Conservation (phyloP, 331 rosid genomes). For the Malus hybrid region DNA sequence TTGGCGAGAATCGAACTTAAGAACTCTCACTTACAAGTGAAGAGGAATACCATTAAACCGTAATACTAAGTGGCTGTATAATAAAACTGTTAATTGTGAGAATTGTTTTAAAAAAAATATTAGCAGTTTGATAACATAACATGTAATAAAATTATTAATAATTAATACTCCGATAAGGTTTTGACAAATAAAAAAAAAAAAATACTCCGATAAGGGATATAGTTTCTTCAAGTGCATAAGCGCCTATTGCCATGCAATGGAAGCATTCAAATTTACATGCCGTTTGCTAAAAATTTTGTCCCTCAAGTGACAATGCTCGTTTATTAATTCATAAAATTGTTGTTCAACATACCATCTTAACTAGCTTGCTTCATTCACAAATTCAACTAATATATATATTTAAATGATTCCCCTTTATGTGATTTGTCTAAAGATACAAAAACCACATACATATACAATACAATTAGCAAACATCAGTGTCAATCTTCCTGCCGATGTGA, state of each 20-base stretch:
- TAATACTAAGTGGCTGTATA: too few species aligned
- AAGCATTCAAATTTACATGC: too few species aligned
- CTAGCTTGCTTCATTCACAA: not conserved
- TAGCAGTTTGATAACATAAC: too few species aligned
- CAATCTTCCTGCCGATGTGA: too few species aligned
- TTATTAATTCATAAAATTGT: too few species aligned
- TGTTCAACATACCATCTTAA: not conserved
- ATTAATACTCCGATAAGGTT: not conserved
- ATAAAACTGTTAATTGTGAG: not conserved
- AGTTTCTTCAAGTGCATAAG: not conserved
- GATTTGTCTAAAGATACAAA: not conserved
- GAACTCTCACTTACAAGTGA: too few species aligned
- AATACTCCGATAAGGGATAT: not conserved
- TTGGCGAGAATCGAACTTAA: too few species aligned
- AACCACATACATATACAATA: not conserved
- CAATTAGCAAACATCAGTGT: too few species aligned
- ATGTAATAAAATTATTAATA: too few species aligned
- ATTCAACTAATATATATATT: not conserved
- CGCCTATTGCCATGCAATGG: not conserved
- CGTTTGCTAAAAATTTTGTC: not conserved
- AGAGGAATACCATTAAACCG: rapidly evolving
- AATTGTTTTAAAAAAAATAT: not conserved
- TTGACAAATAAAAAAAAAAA: too few species aligned
- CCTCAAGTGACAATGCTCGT: not conserved
- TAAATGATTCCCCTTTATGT: not conserved